These are phyloP conservation scores for Citrus medica DNA, from an alignment of 345 rosid species.

Conservation along the genomic window DNA sequence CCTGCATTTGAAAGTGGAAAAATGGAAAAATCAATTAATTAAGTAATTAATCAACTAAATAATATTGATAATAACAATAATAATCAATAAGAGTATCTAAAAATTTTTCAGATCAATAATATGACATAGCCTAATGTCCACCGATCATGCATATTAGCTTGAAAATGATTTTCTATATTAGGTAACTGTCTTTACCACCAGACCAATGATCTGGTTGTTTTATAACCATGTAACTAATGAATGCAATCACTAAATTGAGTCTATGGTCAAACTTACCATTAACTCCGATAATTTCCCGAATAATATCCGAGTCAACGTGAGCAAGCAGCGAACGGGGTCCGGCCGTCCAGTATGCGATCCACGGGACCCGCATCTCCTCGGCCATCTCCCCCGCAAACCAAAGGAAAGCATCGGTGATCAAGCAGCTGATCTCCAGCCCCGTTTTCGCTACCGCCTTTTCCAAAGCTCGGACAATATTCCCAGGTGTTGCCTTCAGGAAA, in stretches of 20 bases:
- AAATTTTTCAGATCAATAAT: not conserved
- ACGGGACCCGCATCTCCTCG: slow-evolving; percentile 34
- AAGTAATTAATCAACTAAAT: not conserved
- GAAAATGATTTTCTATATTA: too few species aligned
- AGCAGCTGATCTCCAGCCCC: slow-evolving; percentile 26
- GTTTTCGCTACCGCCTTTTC: slow-evolving; percentile 22
- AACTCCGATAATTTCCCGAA: slow-evolving; percentile 23
- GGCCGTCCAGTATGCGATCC: slow-evolving; percentile 50
- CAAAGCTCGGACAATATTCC: slow-evolving; percentile 28
- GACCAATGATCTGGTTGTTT: too few species aligned
- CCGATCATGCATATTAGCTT: not conserved
- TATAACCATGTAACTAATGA: not conserved
- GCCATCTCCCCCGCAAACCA: slow-evolving; percentile 55
- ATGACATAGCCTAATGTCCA: too few species aligned
- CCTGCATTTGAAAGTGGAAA: slow-evolving; percentile 13
- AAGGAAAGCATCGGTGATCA: slow-evolving; percentile 49
- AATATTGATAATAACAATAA: not conserved
- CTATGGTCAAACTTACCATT: slow-evolving; percentile 4
- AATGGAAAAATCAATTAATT: not conserved
- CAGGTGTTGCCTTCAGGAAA: slow-evolving; percentile 36
- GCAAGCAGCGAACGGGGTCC: slow-evolving; percentile 40
- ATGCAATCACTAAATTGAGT: not conserved
- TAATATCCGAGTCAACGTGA: slow-evolving; percentile 34
- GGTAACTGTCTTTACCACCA: too few species aligned
- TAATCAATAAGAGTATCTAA: not conserved